These are phyloP conservation scores for Macroventuria anomochaeta DNA, from an alignment of 2,329 filamentous ascomycete genomes.

Conservation along the genomic window DNA sequence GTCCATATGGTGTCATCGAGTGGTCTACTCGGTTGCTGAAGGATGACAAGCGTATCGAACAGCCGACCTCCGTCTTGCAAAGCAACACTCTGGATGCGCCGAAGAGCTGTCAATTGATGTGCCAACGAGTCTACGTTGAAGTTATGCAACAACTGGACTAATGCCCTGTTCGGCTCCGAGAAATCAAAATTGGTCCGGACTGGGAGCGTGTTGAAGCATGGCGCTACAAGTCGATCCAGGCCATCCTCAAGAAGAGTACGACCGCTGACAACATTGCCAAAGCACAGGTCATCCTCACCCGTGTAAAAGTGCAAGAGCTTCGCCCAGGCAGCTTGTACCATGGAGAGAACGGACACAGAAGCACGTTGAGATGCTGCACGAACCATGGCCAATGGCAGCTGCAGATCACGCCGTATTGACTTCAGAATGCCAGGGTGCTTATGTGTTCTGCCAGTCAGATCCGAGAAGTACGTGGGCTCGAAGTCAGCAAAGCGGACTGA, in stretches of 20 bases:
- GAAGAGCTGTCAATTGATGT: slow-evolving; percentile 77
- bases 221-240: slow-evolving; percentile 77
- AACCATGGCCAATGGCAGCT: slow-evolving; percentile 29
- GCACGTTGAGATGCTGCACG: slow-evolving; percentile 30
- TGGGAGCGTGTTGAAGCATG: slow-evolving; percentile 91
- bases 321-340: slow-evolving; percentile 77
- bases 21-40: slow-evolving; percentile 67
- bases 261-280: slow-evolving; percentile 85
- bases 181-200: slow-evolving; percentile 64
- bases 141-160: slow-evolving; percentile 66
- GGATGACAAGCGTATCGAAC: slow-evolving; percentile 81
- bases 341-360: slow-evolving; percentile 61
- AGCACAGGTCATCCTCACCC: slow-evolving; percentile 72
- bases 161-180: slow-evolving; percentile 59
- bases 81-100: slow-evolving; percentile 68
- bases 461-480: slow-evolving; percentile 52
- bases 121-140: slow-evolving; percentile 67
- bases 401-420: slow-evolving; percentile 38
- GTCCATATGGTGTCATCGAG: slow-evolving; percentile 60
- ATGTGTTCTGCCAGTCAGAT: slow-evolving; percentile 30
- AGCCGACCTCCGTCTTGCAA: slow-evolving; percentile 60
- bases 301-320: slow-evolving; percentile 66
- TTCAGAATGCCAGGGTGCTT: background rate
- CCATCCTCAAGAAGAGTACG: slow-evolving; percentile 70
- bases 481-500: slow-evolving; percentile 60